These are phyloP conservation scores for Trametes meyenii DNA, from an alignment of 768 basidiomycete genomes.

Conservation along the genomic window DNA sequence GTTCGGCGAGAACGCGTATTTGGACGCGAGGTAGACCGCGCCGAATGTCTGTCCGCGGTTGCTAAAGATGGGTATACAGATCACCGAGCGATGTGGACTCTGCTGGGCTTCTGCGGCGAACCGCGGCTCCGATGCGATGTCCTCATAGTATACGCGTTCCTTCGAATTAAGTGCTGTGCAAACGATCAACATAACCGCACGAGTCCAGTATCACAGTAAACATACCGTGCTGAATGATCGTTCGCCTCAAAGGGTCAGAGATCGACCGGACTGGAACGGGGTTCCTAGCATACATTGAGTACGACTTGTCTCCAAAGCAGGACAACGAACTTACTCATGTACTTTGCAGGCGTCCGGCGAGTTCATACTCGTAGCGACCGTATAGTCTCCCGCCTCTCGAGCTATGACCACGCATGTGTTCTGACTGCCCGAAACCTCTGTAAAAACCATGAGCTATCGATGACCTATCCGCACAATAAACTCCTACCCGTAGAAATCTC, in stretches of 20 bases:
- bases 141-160: slow-evolving; percentile 59
- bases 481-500: slow-evolving; percentile 66
- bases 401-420: slow-evolving; percentile 70
- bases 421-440: slow-evolving; percentile 69
- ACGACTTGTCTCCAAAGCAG: background rate
- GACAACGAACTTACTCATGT: slow-evolving; percentile 54
- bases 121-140: slow-evolving; percentile 64
- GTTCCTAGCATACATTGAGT: slow-evolving; percentile 43
- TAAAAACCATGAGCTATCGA: background rate
- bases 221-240: slow-evolving; percentile 68
- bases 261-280: slow-evolving; percentile 62
- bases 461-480: background rate
- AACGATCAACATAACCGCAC: background rate
- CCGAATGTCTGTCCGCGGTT: slow-evolving; percentile 78
- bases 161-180: slow-evolving; percentile 64
- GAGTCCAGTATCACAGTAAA: slow-evolving; percentile 5
- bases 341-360: slow-evolving; percentile 65
- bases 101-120: slow-evolving; percentile 71
- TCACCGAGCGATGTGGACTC: slow-evolving; percentile 58
- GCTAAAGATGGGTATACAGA: slow-evolving; percentile 73
- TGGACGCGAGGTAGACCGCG: slow-evolving; percentile 67
- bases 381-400: slow-evolving; percentile 70
- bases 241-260: slow-evolving; percentile 62
- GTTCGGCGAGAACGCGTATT: slow-evolving; percentile 63
- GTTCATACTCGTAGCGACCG: slow-evolving; percentile 65